These are phyloP conservation scores for Gossypium arboreum DNA, from an alignment of 345 rosid genomes.

Conservation along the genomic window DNA sequence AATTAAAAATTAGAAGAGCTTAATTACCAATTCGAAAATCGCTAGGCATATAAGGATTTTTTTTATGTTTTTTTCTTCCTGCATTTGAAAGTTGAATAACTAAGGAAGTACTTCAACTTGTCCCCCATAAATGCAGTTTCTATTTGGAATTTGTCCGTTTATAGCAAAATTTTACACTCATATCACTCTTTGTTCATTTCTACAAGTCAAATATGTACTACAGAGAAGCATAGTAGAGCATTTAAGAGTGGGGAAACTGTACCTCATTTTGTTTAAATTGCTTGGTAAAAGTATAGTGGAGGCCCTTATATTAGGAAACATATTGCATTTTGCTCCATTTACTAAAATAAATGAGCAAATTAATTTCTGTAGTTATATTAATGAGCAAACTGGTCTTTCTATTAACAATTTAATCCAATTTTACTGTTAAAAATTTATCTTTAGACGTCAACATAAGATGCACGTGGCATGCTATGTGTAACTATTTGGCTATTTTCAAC, in stretches of 20 bases:
- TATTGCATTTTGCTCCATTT: no score
- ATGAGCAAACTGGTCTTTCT: no score
- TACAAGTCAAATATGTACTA: conserved; percentile 1
- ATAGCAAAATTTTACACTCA: neutral
- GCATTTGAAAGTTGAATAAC: neutral
- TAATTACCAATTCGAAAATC: no score
- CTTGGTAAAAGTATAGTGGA: neutral
- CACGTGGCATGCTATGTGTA: no score
- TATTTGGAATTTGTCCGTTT: neutral
- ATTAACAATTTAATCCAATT: no score
- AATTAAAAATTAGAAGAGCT: no score
- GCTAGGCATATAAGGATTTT: neutral
- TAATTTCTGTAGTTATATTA: no score
- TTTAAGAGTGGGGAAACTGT: conserved; percentile 1
- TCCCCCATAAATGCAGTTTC: neutral
- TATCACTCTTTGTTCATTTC: conserved; percentile 1
- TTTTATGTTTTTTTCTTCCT: neutral
- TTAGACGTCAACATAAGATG: no score
- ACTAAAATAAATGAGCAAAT: no score
- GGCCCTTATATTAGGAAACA: no score
- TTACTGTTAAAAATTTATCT: no score
- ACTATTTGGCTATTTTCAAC: no score
- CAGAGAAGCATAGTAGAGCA: neutral
- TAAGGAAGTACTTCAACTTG: conserved; percentile 8
- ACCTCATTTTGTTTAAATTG: neutral